phyloP scores from a whole-genome alignment of 78 protist genomes.

The Chrysochromulina tobinii region DNA sequence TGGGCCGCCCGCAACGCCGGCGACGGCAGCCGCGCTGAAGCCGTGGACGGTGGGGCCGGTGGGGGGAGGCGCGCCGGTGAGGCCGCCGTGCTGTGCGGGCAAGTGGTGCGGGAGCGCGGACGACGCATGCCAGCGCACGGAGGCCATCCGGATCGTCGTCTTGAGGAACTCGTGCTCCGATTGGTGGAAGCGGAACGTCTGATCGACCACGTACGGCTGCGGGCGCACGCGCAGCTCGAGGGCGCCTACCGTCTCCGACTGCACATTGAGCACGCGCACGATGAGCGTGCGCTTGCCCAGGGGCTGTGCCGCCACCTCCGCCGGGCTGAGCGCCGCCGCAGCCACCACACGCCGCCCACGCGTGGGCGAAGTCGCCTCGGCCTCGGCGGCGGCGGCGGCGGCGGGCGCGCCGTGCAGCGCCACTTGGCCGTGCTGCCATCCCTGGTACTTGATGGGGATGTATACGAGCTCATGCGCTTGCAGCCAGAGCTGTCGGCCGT shows the following conservation, averaged over 20 bases:
- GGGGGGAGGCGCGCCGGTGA: background rate
- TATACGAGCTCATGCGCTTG: background rate
- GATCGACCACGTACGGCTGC: background rate
- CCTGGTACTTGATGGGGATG: background rate
- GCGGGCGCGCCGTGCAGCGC: background rate
- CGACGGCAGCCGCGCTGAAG: no score
- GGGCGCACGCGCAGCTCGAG: slow-evolving; percentile 4
- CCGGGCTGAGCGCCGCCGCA: background rate
- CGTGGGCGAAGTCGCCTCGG: background rate
- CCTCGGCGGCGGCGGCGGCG: background rate
- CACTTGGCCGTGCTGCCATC: slow-evolving; percentile 6
- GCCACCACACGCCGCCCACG: background rate
- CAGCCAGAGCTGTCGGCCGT: background rate
- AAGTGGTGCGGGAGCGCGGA: background rate
- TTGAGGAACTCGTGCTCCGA: background rate
- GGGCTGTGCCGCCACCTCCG: background rate
- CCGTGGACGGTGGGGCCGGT: no score
- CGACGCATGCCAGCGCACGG: background rate
- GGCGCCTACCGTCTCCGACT: background rate
- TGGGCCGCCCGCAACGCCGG: background rate
- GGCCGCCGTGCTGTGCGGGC: background rate
- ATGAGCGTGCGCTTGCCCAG: background rate
- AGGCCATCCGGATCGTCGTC: background rate
- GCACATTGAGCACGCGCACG: background rate
- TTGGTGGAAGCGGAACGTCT: slow-evolving; percentile 22